These are phyloP conservation scores for Echinosphaeria canescens DNA, from an alignment of 2,329 filamentous ascomycete species.

Conservation along the genomic window DNA sequence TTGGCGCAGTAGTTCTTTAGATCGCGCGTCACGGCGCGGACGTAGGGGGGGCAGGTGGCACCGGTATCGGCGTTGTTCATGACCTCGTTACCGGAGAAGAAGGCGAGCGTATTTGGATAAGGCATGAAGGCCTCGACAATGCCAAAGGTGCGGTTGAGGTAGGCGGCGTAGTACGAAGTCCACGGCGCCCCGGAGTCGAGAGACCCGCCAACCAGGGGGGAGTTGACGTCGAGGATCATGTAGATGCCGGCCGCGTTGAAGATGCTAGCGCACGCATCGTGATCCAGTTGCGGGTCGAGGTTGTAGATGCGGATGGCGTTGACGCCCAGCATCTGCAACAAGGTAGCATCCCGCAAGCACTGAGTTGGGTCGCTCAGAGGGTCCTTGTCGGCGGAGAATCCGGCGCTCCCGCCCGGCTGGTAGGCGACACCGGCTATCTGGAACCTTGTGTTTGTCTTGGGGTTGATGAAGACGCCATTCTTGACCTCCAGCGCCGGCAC, in stretches of 20 bases:
- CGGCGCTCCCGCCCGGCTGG: constrained; percentile 43
- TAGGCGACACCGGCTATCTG: constrained; percentile 48
- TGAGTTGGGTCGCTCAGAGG: constrained; percentile 33
- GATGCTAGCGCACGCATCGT: constrained; percentile 43
- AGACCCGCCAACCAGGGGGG: constrained; percentile 34
- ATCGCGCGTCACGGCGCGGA: constrained; percentile 56
- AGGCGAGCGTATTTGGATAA: constrained; percentile 46
- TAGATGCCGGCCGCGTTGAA: constrained; percentile 50
- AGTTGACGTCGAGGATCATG: constrained; percentile 49
- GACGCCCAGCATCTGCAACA: constrained; percentile 41
- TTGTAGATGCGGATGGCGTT: constrained; percentile 54
- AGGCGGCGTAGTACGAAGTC: constrained; percentile 34
- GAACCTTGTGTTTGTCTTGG: constrained; percentile 33
- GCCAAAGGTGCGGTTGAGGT: constrained; percentile 44
- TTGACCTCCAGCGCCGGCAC: constrained; percentile 33
- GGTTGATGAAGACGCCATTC: constrained; percentile 37
- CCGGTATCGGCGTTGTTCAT: constrained; percentile 44
- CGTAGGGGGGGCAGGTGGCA: constrained; percentile 42
- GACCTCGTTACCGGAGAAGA: constrained; percentile 65
- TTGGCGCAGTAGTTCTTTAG: constrained; percentile 64
- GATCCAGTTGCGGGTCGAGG: constrained; percentile 41
- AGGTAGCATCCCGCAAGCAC: constrained; percentile 41
- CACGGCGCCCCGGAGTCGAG: constrained; percentile 31
- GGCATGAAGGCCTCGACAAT: constrained; percentile 44
- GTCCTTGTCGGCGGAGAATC: constrained; percentile 30